Conservation (phyloP, 495 filamentous ascomycete genomes). For the Talaromyces stipitatus region DNA sequence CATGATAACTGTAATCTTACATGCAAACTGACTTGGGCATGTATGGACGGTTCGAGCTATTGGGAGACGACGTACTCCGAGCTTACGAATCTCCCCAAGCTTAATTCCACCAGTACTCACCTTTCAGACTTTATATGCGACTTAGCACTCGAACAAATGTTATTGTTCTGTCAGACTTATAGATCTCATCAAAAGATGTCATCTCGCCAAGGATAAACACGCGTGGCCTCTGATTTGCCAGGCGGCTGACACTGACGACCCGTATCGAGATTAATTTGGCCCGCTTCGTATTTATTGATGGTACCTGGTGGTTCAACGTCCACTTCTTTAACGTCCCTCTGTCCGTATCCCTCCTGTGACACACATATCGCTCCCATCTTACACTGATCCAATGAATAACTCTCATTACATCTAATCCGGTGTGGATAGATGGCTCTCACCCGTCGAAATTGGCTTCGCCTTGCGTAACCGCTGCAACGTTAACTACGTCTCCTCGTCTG, state of each 20-base stretch:
- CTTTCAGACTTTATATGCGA: not conserved
- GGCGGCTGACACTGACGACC: not conserved
- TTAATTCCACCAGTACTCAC: not conserved
- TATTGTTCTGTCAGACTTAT: not conserved
- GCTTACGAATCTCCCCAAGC: not conserved
- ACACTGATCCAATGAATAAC: not conserved
- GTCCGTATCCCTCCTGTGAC: not conserved
- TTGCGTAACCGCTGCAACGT: not conserved
- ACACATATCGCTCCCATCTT: not conserved
- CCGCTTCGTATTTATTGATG: not conserved
- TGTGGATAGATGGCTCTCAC: not conserved
- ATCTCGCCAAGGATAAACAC: not conserved
- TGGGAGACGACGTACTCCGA: not conserved
- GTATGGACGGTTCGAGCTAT: not conserved
- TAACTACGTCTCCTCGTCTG: not conserved
- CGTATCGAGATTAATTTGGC: not conserved
- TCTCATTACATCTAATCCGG: not conserved
- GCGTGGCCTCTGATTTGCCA: not conserved
- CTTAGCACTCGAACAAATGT: too few species aligned
- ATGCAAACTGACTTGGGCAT: not conserved
- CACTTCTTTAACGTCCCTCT: not conserved
- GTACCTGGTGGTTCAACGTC: not conserved
- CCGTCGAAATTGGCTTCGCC: not conserved
- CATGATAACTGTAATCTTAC: too few species aligned
- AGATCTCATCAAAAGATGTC: not conserved